A percentile compares a stretch with the other conserved stretches of the same genome.
These are phyloP conservation scores for Cadophora malorum DNA, from an alignment of 2,329 filamentous ascomycete species.

Conservation along the genomic window DNA sequence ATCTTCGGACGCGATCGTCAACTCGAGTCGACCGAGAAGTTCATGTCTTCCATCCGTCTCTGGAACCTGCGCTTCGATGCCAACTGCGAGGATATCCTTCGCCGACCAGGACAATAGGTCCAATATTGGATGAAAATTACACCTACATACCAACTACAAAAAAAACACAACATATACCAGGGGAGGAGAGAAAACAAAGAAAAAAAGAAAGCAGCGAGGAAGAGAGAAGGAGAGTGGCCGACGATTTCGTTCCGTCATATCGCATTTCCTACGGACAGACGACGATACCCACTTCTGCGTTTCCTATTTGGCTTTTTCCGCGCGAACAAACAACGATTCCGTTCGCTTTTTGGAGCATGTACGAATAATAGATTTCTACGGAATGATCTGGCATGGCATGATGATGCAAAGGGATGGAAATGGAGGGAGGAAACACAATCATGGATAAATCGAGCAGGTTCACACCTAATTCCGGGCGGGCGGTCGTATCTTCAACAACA, in stretches of 20 bases:
- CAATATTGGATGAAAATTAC: neutral
- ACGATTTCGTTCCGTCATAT: conserved; percentile 16
- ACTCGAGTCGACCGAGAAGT: conserved; percentile 85
- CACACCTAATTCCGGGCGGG: conserved; percentile 11
- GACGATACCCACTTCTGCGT: conserved; percentile 16
- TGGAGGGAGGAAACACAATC: neutral
- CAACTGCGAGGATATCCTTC: conserved; percentile 91
- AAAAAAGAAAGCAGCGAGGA: neutral
- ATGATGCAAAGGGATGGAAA: neutral
- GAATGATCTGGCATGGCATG: neutral
- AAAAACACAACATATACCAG: neutral
- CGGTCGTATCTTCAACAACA: neutral
- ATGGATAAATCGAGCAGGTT: conserved; percentile 19
- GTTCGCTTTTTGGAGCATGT: conserved; percentile 6
- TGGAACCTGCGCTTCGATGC: conserved; percentile 96
- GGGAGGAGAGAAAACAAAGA: conserved; percentile 1
- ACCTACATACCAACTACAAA: neutral
- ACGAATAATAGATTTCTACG: conserved; percentile 12
- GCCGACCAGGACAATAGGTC: conserved; percentile 53
- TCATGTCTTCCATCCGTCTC: conserved; percentile 70
- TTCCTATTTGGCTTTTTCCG: neutral
- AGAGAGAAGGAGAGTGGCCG: neutral
- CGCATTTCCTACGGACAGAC: conserved; percentile 15
- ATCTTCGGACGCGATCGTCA: conserved; percentile 93
- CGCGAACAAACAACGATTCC: neutral